A percentile compares a stretch with the other conserved stretches of the same genome.
These are phyloP conservation scores for Paxillus involutus DNA, from an alignment of 768 basidiomycete genomes.

Conservation along the genomic window DNA sequence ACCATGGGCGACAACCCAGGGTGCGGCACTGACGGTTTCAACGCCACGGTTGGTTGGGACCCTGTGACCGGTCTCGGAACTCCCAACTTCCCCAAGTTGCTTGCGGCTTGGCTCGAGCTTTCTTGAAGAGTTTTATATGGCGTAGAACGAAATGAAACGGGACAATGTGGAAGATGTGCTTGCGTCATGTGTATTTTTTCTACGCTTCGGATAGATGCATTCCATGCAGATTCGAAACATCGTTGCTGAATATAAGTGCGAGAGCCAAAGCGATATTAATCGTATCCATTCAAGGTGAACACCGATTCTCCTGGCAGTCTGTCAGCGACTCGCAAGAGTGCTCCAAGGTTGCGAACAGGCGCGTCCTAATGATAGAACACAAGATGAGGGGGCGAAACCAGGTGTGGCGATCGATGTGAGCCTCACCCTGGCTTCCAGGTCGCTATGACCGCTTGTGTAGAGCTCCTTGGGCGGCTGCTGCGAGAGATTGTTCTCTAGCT, in stretches of 20 bases:
- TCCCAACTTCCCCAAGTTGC: constrained; percentile 50
- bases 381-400: background rate
- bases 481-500: constrained; percentile 28
- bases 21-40: constrained; percentile 28
- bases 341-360: background rate
- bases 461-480: constrained; percentile 30
- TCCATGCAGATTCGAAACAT: background rate
- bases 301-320: no score
- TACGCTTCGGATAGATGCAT: background rate
- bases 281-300: no score
- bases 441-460: constrained; percentile 17
- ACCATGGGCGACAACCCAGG: constrained; percentile 24
- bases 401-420: background rate
- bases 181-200: background rate
- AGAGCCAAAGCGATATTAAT: background rate
- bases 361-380: background rate
- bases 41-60: constrained; percentile 25
- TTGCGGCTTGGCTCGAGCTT: constrained; percentile 40
- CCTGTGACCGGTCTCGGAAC: constrained; percentile 39
- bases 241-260: background rate
- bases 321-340: background rate
- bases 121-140: constrained; percentile 24
- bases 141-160: background rate
- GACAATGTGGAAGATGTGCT: background rate
- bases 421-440: background rate